phyloP scores from a whole-genome alignment of 352 stramenopile genomes.

The Globisporangium uncinulatum region DNA sequence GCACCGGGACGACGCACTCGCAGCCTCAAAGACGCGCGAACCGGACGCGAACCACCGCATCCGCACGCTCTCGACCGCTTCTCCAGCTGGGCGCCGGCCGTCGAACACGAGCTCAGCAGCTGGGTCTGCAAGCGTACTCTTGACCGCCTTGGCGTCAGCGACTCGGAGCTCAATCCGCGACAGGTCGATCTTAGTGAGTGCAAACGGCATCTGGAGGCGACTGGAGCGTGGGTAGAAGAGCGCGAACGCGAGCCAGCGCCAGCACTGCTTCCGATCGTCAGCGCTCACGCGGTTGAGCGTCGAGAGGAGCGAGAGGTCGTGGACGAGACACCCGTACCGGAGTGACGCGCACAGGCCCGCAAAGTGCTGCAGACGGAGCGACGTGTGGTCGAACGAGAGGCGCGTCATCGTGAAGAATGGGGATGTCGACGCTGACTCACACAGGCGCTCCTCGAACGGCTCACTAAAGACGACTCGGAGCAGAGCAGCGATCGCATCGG shows the following conservation, averaged over 20 bases:
- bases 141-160: conserved; percentile 5
- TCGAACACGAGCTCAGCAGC: conserved; percentile 5
- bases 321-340: conserved; percentile 1
- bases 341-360: conserved; percentile 4
- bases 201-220: neutral
- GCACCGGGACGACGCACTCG: neutral
- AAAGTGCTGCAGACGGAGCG: conserved; percentile 7
- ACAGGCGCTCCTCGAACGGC: neutral
- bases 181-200: conserved; percentile 8
- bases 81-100: neutral
- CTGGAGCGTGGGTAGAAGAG: conserved; percentile 11
- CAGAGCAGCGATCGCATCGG: neutral
- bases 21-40: neutral
- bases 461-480: conserved; percentile 1
- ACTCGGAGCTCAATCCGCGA: conserved; percentile 3
- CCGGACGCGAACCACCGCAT: neutral
- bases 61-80: too few species aligned
- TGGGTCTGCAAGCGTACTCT: conserved; percentile 4
- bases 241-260: conserved; percentile 12
- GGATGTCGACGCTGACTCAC: neutral
- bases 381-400: conserved; percentile 10
- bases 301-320: conserved; percentile 5
- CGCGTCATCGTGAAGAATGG: neutral
- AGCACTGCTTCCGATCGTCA: conserved; percentile 6
- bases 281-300: conserved; percentile 4